Percentiles rank a stretch among this genome's conserved stretches.
These are phyloP conservation scores for Penicillium sp. DNA, from an alignment of 2,329 filamentous ascomycete species.

Conservation along the genomic window DNA sequence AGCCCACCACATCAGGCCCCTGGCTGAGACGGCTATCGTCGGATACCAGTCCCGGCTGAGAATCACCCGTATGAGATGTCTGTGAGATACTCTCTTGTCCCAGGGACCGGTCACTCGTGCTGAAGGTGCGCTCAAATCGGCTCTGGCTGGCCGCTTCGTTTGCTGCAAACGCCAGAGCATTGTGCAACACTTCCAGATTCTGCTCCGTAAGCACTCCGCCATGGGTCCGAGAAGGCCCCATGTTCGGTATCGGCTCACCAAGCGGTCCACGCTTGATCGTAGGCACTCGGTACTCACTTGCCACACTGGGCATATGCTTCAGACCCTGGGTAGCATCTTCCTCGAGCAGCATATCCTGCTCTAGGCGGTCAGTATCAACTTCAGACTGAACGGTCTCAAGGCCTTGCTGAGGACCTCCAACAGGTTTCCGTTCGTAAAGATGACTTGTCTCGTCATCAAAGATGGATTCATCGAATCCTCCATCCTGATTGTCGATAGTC, in stretches of 20 bases:
- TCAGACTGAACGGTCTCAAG: conserved; percentile 5
- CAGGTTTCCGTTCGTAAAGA: conserved; percentile 41
- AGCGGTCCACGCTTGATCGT: conserved; percentile 25
- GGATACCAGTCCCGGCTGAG: conserved; percentile 47
- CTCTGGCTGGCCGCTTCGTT: conserved; percentile 72
- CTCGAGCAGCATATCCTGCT: conserved; percentile 13
- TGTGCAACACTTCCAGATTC: conserved; percentile 71
- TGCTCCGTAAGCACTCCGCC: conserved; percentile 50
- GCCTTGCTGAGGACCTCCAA: conserved; percentile 12
- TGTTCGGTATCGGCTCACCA: conserved; percentile 27
- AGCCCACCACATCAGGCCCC: conserved; percentile 39
- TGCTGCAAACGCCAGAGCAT: conserved; percentile 77
- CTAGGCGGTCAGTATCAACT: conserved; percentile 10
- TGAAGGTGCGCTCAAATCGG: conserved; percentile 65
- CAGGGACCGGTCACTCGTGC: conserved; percentile 44
- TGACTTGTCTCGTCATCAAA: conserved; percentile 49
- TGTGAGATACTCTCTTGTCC: conserved; percentile 36
- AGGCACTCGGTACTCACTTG: conserved; percentile 31
- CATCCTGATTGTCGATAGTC: conserved; percentile 30
- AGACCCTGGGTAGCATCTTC: conserved; percentile 21
- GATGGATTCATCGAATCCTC: conserved; percentile 47
- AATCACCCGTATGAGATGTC: conserved; percentile 38
- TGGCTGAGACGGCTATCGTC: conserved; percentile 52
- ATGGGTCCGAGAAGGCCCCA: conserved; percentile 37
- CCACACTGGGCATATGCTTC: conserved; percentile 37